Base-by-base conservation (phyloP, 495 filamentous ascomycete genomes). In the Tuber indicum region DNA sequence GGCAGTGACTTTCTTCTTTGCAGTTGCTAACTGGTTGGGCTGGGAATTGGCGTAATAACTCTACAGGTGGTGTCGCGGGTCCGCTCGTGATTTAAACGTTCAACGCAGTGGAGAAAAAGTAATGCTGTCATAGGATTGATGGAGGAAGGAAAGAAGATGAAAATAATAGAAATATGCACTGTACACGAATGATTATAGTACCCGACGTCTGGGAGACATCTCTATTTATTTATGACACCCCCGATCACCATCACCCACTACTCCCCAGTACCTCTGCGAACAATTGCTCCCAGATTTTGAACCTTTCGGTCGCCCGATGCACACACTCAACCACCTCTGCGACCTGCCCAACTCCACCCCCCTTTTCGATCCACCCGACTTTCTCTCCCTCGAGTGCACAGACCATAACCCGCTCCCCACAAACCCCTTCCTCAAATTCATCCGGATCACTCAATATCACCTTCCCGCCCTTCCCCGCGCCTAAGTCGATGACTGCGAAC, bases 361-460 rank as follows among this genome's bases (percentile, higher is more conserved):
- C 82, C 58, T 83, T 84, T 73, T 84, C 82, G n/a, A 84, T 77
- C 73, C 75, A 83, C 4, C 75, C 82, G 47, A 84, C 82, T 45
- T 72, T 80, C 12, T 76, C 79, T 0, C 77, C 77, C 58, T 82
- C 82, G 36, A 62, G 81, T 3, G 82, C 75, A 73, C 81, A 79
- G n/a, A 84, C 72, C 77, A 82, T 92, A 32, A 93, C 86, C 23
- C 85, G 86, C 86, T 98, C 96, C 71, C 89, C 86, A 83, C 91
- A 94, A 46, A 97, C 78, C 3, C 86, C 89, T 85, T 98, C 96
- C 85, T 99, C 96, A 77, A 96, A 91, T 45, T 91, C 88, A 88
- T 99, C 96, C 49, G 92, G 92, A 85, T 99, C 96, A 17, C 91
- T 89, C 72, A 99, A 84, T 3, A 98, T 85, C 93, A 92, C 96